Base-by-base conservation (phyloP, 164 flowering plant species). In the Berberis vulgaris region DNA sequence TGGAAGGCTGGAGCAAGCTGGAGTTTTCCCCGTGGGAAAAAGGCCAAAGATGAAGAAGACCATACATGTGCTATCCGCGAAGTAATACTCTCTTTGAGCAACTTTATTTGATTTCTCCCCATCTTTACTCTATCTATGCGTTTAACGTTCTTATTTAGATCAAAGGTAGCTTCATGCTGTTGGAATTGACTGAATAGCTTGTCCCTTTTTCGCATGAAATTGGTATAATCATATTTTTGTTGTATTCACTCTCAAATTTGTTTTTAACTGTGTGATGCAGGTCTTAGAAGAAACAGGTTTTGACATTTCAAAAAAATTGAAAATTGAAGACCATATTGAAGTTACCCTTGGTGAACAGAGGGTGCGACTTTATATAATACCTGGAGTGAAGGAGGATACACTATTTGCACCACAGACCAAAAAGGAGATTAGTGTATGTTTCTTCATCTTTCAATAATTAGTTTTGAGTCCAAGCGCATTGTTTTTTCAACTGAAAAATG, bases 1-100 rank as follows among this genome's bases (percentile, higher is more conserved):
- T 94, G 98, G 98, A 94, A 91, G 75, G 67, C 74, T 62, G 98
- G 98, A 59, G 76, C 91, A 66, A 87, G 97, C 77, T 94, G 98
- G 98, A 88, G 98, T 71, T 94, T 94, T 72, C 96, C 98, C 13
- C 90, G 97, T 59, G 98, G 98, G 4, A 94, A 94, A 73, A 94
- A 91, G 80, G 86, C 74, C 77, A 90, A 90, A 71, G 98, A 90
- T 71, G 98, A 94, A 82, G 98, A 94, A 79, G 98, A 94, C 69
- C 87, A 90, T 67, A 77, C 78, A 2, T 94, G 97, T 85, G 97
- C 97, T 50, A 68, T 89, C 38, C 77, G 98, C 74, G 98, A 94
- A 75, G 98, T 94, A 78, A 78, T 72, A 44, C 49, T 9, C 64
- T 60, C 26, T 62, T 69, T 38, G 54, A 26, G 7, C 40, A 38